Evolutionary conservation across 208 protist genomes (phyloP).

Genomic region (Vickermania spadyakhi): DNA sequence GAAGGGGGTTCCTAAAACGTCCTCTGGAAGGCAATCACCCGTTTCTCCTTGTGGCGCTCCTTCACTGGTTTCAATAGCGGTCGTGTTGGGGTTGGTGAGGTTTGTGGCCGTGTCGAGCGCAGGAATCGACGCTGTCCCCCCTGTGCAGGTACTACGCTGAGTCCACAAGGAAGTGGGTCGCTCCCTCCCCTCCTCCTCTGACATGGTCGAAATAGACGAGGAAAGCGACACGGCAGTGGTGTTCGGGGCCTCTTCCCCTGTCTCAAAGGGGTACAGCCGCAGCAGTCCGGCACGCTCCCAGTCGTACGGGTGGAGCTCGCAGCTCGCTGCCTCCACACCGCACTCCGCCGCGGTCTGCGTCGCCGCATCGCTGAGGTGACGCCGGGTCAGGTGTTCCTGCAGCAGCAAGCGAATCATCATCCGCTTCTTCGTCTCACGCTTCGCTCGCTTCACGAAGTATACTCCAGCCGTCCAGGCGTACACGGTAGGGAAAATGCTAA

Average conservation of each 20-base stretch:
- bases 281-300: slow-evolving; percentile 31
- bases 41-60: neutral
- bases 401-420: slow-evolving; percentile 49
- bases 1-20: no score
- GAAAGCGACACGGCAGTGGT: neutral
- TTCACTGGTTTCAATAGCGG: neutral
- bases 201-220: neutral
- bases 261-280: neutral
- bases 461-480: slow-evolving; percentile 47
- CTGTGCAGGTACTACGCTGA: no score
- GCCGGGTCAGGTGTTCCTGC: slow-evolving; percentile 29
- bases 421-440: slow-evolving; percentile 37
- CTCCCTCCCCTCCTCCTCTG: neutral
- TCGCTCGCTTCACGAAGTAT: slow-evolving; percentile 34
- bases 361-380: slow-evolving; percentile 28
- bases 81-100: neutral
- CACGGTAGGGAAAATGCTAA: slow-evolving; percentile 38
- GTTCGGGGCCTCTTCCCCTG: neutral
- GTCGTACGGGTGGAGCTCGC: slow-evolving; percentile 21
- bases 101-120: neutral
- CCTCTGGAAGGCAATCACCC: no score
- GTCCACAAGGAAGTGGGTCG: no score
- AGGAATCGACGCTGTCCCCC: neutral
- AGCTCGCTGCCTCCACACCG: neutral
- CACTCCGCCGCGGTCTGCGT: slow-evolving; percentile 68